A percentile compares a stretch with the other conserved stretches of the same genome.
These are phyloP conservation scores for Rubus parviflorus DNA, from an alignment of 306 rosid species.

Conservation along the genomic window DNA sequence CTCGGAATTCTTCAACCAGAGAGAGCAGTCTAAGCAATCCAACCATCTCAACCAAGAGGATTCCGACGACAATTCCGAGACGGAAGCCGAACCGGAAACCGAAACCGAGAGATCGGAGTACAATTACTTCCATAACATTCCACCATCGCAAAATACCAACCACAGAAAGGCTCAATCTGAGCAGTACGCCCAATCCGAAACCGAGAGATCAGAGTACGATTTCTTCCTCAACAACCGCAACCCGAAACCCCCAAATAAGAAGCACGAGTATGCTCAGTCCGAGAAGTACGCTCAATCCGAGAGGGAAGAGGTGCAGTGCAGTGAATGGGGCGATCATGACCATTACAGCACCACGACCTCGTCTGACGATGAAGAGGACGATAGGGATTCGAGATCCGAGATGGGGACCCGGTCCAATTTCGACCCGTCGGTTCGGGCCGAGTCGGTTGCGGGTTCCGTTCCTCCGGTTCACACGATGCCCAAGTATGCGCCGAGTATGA, in stretches of 20 bases:
- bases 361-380: conserved; percentile 52
- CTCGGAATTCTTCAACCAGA: conserved; percentile 69
- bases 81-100: conserved; percentile 21
- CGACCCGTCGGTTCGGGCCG: conserved; percentile 48
- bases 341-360: conserved; percentile 78
- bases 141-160: not conserved
- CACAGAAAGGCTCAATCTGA: conserved; percentile 25
- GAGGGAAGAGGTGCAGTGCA: conserved; percentile 92
- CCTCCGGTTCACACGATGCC: conserved; percentile 22
- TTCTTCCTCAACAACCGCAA: conserved; percentile 3
- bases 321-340: conserved; percentile 83
- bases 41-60: conserved; percentile 15
- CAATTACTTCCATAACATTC: conserved; percentile 36
- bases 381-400: conserved; percentile 67
- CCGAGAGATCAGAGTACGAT: conserved; percentile 37
- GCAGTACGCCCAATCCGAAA: conserved; percentile 21
- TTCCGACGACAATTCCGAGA: conserved; percentile 17
- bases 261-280: not conserved
- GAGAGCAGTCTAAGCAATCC: conserved; percentile 26
- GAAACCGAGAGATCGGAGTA: conserved; percentile 57
- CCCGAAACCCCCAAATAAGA: not conserved
- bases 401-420: conserved; percentile 67
- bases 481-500: conserved; percentile 24
- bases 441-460: not conserved
- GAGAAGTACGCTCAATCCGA: conserved; percentile 31